These are phyloP conservation scores for Veloboletus limbatus DNA, from an alignment of 1,284 basidiomycete genomes.

Conservation along the genomic window DNA sequence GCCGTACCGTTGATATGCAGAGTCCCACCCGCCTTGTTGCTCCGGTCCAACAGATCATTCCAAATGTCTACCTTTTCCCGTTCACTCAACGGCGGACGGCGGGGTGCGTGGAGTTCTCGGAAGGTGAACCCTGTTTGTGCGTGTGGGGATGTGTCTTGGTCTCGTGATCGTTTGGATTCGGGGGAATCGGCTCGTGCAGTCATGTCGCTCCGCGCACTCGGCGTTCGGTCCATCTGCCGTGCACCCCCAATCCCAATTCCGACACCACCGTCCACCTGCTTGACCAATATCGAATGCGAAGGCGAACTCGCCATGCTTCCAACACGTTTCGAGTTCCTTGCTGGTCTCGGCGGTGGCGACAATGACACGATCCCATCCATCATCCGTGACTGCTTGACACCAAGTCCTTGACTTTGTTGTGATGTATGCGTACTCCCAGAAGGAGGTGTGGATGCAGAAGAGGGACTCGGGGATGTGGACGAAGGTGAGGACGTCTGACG, in stretches of 20 bases:
- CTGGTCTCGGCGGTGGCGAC: conserved; percentile 27
- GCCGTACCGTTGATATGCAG: conserved; percentile 47
- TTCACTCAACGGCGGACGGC: conserved; percentile 47
- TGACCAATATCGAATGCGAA: conserved; percentile 8
- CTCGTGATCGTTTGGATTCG: conserved; percentile 11
- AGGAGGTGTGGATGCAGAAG: conserved; percentile 5
- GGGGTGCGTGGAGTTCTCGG: conserved; percentile 43
- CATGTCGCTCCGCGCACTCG: conserved; percentile 33
- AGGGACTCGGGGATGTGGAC: conserved; percentile 7
- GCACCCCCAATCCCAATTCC: not conserved
- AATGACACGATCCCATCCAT: conserved; percentile 26
- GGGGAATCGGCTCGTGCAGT: conserved; percentile 24
- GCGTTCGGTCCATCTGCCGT: conserved; percentile 20
- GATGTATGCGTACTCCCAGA: too few relatives aligned
- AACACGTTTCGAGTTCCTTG: conserved; percentile 10
- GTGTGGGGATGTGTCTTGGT: conserved; percentile 10
- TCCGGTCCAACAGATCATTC: conserved; percentile 62
- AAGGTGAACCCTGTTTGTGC: conserved; percentile 42
- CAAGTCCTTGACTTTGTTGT: too few relatives aligned
- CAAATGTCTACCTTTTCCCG: conserved; percentile 67
- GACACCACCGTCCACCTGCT: conserved; percentile 5
- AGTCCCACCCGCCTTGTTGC: conserved; percentile 66
- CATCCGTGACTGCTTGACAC: conserved; percentile 4
- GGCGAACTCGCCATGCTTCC: conserved; percentile 9
- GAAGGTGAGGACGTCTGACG: conserved; percentile 4